Conservation (phyloP, 352 stramenopile species). For the Globisporangium camurandrum region DNA sequence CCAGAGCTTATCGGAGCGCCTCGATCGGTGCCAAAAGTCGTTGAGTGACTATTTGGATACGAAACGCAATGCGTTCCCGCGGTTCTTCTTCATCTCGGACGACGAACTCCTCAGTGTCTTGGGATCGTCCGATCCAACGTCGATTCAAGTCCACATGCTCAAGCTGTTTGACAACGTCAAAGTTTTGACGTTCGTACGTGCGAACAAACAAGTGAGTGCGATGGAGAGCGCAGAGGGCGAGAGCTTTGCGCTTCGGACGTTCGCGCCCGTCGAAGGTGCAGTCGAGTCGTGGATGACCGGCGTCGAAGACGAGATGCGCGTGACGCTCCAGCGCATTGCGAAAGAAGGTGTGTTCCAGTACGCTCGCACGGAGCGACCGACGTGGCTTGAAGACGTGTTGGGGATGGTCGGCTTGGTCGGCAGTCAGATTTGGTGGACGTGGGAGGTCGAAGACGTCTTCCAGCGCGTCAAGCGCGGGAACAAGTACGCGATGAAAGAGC, state of each 20-base stretch:
- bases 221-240: conserved; percentile 92
- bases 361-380: conserved; percentile 70
- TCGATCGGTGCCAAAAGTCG: conserved; percentile 89
- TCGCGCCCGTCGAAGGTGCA: conserved; percentile 81
- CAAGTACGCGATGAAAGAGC: conserved; percentile 92
- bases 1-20: conserved; percentile 75
- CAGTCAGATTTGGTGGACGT: conserved; percentile 93
- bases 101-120: conserved; percentile 90
- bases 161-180: conserved; percentile 96
- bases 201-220: conserved; percentile 83
- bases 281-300: conserved; percentile 92
- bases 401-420: conserved; percentile 91
- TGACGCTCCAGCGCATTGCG: conserved; percentile 80
- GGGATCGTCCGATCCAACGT: conserved; percentile 87
- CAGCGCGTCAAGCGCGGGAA: conserved; percentile 81
- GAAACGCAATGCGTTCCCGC: conserved; percentile 88
- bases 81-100: conserved; percentile 94
- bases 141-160: conserved; percentile 92
- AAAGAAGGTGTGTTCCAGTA: conserved; percentile 94
- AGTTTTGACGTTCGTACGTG: conserved; percentile 80
- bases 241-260: conserved; percentile 75
- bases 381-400: conserved; percentile 86
- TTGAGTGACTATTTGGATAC: conserved; percentile 88
- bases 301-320: conserved; percentile 88
- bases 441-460: conserved; percentile 93